Evolutionary conservation across 2,329 filamentous ascomycete species (phyloP).

Genomic region (Fusarium sp.): DNA sequence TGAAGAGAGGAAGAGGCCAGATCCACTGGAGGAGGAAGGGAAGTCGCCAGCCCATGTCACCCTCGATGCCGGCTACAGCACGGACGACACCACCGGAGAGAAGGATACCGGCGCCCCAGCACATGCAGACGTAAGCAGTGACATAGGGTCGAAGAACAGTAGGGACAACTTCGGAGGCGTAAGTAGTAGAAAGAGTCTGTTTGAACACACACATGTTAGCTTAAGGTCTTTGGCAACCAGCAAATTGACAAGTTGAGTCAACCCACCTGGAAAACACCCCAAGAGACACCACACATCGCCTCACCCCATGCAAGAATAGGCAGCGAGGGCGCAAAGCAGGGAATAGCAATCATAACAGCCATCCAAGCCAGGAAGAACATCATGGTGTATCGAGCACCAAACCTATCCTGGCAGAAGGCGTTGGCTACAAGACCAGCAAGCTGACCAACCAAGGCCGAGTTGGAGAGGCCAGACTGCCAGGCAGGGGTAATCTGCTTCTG

Average conservation of each 20-base stretch:
- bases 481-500: conserved; percentile 54
- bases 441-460: conserved; percentile 57
- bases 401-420: conserved; percentile 55
- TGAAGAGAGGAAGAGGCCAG: conserved; percentile 46
- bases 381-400: conserved; percentile 43
- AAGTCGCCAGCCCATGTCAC: conserved; percentile 52
- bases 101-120: conserved; percentile 57
- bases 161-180: conserved; percentile 56
- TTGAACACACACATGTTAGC: not conserved
- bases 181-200: conserved; percentile 55
- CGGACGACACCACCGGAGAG: conserved; percentile 55
- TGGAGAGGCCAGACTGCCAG: conserved; percentile 61
- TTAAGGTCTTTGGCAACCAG: not conserved
- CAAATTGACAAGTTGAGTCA: too few relatives aligned
- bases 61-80: conserved; percentile 47
- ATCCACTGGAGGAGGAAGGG: conserved; percentile 54
- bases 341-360: conserved; percentile 10
- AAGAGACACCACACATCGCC: conserved; percentile 51
- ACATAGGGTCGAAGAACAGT: conserved; percentile 53
- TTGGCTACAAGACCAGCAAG: conserved; percentile 58
- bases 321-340: conserved; percentile 50
- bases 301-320: conserved; percentile 51
- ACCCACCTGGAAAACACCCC: conserved; percentile 44
- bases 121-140: conserved; percentile 57
- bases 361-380: conserved; percentile 37